These are phyloP conservation scores for Hordeum pubiflorum DNA, from an alignment of 202 grass and related monocot species.

Conservation along the genomic window DNA sequence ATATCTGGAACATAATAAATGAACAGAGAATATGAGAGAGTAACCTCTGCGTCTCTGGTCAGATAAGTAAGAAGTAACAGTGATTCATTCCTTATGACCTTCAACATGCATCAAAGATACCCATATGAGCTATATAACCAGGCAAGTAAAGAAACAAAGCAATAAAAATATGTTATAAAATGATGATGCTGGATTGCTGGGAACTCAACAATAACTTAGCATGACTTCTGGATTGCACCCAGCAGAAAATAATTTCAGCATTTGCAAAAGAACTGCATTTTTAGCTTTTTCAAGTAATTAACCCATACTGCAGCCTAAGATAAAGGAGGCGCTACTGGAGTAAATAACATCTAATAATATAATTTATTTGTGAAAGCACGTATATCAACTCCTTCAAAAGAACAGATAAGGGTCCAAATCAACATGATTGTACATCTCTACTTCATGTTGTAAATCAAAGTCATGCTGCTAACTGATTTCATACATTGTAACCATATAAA, in stretches of 20 bases:
- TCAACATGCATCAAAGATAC: constrained; percentile 24
- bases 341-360: not conserved
- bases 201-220: not conserved
- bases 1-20: constrained; percentile 4
- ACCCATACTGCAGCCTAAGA: not conserved
- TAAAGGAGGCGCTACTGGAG: not conserved
- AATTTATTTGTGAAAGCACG: not conserved
- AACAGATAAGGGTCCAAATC: not conserved
- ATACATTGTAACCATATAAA: not conserved
- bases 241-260: not conserved
- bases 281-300: constrained; percentile 9
- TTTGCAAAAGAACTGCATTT: constrained; percentile 2
- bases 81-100: constrained; percentile 99
- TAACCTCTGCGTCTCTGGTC: constrained; percentile 90
- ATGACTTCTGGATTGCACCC: not conserved
- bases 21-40: constrained; percentile 23
- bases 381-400: not conserved
- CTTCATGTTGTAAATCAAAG: constrained; percentile 7
- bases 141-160: not conserved
- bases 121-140: constrained; percentile 21
- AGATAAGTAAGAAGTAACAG: constrained; percentile 94
- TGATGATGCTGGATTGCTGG: not conserved
- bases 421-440: constrained; percentile 3
- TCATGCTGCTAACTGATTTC: not conserved
- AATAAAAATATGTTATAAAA: not conserved